Conservation (phyloP, 169 alveolate species). For the Cryptosporidium andersoni region DNA sequence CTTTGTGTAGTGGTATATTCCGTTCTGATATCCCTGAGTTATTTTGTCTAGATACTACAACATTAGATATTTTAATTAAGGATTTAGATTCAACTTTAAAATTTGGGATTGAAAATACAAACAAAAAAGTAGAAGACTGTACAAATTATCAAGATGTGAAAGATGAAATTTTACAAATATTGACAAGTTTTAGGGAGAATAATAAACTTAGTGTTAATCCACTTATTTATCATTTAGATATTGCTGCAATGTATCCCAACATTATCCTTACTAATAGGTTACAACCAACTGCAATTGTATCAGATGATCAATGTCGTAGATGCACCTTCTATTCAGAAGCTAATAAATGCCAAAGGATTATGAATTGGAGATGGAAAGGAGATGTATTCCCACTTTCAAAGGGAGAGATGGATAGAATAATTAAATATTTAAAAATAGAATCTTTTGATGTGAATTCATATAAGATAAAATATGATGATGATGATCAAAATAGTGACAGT, state of each 20-base stretch:
- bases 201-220: conserved; percentile 82
- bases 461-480: conserved; percentile 3
- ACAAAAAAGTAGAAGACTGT: conserved; percentile 77
- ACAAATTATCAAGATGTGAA: conserved; percentile 82
- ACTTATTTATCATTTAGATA: conserved; percentile 97
- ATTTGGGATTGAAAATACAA: conserved; percentile 83
- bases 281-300: conserved; percentile 98
- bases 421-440: conserved; percentile 51
- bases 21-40: conserved; percentile 94
- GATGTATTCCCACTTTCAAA: conserved; percentile 89
- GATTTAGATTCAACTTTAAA: conserved; percentile 79
- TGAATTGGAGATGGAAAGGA: conserved; percentile 94
- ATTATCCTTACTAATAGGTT: conserved; percentile 97
- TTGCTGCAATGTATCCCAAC: conserved; percentile 99
- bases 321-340: conserved; percentile 94
- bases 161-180: conserved; percentile 74
- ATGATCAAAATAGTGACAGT: conserved; percentile 20
- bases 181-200: conserved; percentile 73
- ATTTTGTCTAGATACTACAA: conserved; percentile 87
- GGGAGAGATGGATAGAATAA: conserved; percentile 79
- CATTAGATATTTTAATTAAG: conserved; percentile 87
- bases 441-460: conserved; percentile 59
- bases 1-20: conserved; percentile 94
- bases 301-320: conserved; percentile 89
- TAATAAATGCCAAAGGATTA: conserved; percentile 84